phyloP scores from a whole-genome alignment of 306 rosid species.

The Lathyrus sativus region DNA sequence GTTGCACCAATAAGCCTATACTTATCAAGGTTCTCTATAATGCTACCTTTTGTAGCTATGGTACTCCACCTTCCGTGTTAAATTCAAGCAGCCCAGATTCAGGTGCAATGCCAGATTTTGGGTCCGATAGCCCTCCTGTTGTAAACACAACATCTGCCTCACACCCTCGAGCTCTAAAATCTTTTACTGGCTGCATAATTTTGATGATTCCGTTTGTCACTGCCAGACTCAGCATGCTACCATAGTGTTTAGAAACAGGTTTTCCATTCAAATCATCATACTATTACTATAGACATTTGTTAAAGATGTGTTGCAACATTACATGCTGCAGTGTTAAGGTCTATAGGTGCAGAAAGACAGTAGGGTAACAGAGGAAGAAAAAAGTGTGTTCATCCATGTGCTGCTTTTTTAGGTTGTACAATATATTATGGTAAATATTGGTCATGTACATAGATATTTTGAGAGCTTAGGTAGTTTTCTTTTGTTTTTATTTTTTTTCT shows the following conservation, averaged over 20 bases:
- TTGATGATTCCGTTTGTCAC: slow-evolving; percentile 45
- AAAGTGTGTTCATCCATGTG: not conserved
- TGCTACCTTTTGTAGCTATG: slow-evolving; percentile 55
- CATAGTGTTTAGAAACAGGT: slow-evolving; percentile 32
- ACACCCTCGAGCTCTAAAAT: slow-evolving; percentile 43
- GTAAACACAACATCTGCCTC: slow-evolving; percentile 52
- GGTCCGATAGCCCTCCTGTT: slow-evolving; percentile 55
- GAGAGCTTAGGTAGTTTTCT: slow-evolving; percentile 24
- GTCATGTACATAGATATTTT: slow-evolving; percentile 43
- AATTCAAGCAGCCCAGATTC: slow-evolving; percentile 68
- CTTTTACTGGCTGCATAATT: slow-evolving; percentile 46
- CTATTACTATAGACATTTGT: slow-evolving; percentile 6
- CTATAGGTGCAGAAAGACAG: slow-evolving; percentile 28
- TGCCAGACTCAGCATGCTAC: slow-evolving; percentile 37
- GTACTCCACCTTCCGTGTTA: slow-evolving; percentile 66
- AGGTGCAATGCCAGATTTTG: slow-evolving; percentile 56
- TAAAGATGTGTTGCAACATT: slow-evolving; percentile 31
- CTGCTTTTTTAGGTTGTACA: slow-evolving; percentile 22
- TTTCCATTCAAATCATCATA: slow-evolving; percentile 29
- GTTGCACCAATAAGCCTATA: not conserved
- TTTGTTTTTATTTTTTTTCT: not conserved
- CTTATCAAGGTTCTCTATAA: slow-evolving; percentile 32
- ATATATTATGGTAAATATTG: slow-evolving; percentile 32
- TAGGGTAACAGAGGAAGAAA: slow-evolving; percentile 25
- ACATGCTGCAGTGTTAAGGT: slow-evolving; percentile 42